Conservation (phyloP, 345 rosid genomes). For the Geranium brycei region DNA sequence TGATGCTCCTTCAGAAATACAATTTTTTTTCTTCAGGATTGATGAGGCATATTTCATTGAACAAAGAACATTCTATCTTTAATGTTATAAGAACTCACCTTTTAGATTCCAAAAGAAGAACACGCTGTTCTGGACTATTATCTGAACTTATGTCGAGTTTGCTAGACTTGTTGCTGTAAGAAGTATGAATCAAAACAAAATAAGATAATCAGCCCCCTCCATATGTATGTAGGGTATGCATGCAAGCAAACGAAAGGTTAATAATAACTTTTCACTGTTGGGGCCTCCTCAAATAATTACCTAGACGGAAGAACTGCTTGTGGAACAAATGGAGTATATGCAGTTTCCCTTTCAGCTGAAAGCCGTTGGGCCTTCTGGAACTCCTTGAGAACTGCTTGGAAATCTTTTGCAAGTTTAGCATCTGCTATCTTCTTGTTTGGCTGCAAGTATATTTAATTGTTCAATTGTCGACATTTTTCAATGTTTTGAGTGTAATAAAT, state of each 20-base stretch:
- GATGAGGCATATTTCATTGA: neutral
- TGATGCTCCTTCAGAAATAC: too few relatives aligned
- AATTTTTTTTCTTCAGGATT: neutral
- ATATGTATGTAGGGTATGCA: neutral
- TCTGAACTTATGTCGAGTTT: conserved; percentile 41
- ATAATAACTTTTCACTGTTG: neutral
- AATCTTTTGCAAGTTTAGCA: conserved; percentile 96
- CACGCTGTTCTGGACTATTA: conserved; percentile 44
- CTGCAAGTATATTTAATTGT: conserved; percentile 3
- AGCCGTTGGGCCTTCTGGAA: conserved; percentile 97
- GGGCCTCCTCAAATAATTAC: conserved; percentile 21
- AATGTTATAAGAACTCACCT: conserved; percentile 30
- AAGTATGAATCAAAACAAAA: neutral
- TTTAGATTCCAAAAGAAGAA: conserved; percentile 71
- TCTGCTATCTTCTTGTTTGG: conserved; percentile 83
- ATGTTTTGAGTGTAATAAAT: neutral
- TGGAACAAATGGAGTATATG: conserved; percentile 67
- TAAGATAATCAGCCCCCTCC: neutral
- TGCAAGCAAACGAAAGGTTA: neutral
- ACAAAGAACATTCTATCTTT: neutral
- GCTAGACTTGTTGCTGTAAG: conserved; percentile 27
- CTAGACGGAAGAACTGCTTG: conserved; percentile 55
- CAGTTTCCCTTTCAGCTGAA: conserved; percentile 94
- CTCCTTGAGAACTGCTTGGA: conserved; percentile 85
- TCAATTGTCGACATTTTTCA: neutral